Evolutionary conservation across 176 grass and related monocot species (phyloP), one percentile per base, ranked within the genome.

Genomic region (Ensete ventricosum): DNA sequence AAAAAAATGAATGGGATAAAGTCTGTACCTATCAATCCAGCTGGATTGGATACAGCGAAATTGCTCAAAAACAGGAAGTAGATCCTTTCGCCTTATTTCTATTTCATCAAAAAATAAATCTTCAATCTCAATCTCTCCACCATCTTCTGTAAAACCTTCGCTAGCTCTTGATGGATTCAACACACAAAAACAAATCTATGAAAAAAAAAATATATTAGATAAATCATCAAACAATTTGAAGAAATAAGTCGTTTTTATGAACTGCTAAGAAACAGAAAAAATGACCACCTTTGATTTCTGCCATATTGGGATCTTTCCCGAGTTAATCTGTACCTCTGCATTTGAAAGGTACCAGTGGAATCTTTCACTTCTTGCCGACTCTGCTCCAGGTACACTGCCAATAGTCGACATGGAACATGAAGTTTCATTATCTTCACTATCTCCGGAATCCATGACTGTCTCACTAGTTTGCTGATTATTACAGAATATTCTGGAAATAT

Each of bases 11-110:
- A 43, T 43, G 34, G 34, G 34, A 43, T 43, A 43, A 43, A 43
- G 34, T 43, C 34, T 43, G 75, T 92, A 99, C 96, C 96, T 95
- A 53, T 84, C 82, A 72, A 52, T 85, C 48, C 79, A 79, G 62
- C 88, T 84, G 84, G 85, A 85, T 23, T 95, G 88, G 73, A 81
- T 71, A 72, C 84, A 84, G 20, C 80, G 79, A 52, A 95, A 99
- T 74, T 99, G 91, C 79, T 99, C 92, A 76, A 99, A 95, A 79
- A 95, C 96, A 77, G 96, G 91, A 43, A 95, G 87, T 74, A 95
- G 81, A 80, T 91, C 88, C 78, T 91, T 95, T 83, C 79, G 73
- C 79, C 81, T 87, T 58, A 95, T 84, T 86, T 99, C 96, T 83
- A 99, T 84, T 67, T 95, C 96, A 0, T 84, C 80, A 69, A 88